Evolutionary conservation across 2,329 filamentous ascomycete genomes (phyloP).

Genomic region (Canariomyces notabilis): DNA sequence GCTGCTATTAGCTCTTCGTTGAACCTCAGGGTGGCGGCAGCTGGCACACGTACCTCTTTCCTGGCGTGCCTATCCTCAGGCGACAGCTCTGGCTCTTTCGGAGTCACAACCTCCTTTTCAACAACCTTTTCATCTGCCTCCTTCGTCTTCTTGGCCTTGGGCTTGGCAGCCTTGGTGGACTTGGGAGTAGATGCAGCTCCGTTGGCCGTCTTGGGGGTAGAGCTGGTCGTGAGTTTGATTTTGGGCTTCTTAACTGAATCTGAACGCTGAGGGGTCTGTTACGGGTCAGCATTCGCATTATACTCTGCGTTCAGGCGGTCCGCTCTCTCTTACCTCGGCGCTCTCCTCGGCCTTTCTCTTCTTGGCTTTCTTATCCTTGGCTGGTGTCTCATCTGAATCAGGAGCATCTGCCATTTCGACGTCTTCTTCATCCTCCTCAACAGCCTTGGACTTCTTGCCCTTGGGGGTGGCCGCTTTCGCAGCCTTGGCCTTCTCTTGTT

Average conservation of each 20-base stretch:
- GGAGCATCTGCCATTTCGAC: constrained; percentile 56
- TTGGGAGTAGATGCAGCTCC: constrained; percentile 50
- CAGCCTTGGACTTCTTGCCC: constrained; percentile 47
- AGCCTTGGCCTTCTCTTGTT: constrained; percentile 48
- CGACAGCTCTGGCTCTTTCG: constrained; percentile 54
- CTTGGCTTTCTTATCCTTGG: constrained; percentile 53
- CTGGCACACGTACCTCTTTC: constrained; percentile 48
- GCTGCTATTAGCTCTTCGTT: constrained; percentile 6
- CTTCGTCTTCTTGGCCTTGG: constrained; percentile 47
- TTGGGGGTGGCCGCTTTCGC: constrained; percentile 43
- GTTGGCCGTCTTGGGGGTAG: constrained; percentile 65
- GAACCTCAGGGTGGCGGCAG: not conserved
- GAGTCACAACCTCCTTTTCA: constrained; percentile 39
- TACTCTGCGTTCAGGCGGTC: too few relatives aligned
- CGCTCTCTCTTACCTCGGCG: constrained; percentile 51
- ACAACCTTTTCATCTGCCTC: constrained; percentile 55
- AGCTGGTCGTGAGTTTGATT: constrained; percentile 60
- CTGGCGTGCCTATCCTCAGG: constrained; percentile 53
- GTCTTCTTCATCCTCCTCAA: constrained; percentile 51
- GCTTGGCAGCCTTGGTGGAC: constrained; percentile 48
- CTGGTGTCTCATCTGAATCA: constrained; percentile 38
- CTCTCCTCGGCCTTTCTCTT: constrained; percentile 86
- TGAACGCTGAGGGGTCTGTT: constrained; percentile 51
- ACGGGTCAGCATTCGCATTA: constrained; percentile 1
- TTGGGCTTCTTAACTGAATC: constrained; percentile 65